These are phyloP conservation scores for Biscogniauxia mediterranea DNA, from an alignment of 2,329 filamentous ascomycete species.

Conservation along the genomic window DNA sequence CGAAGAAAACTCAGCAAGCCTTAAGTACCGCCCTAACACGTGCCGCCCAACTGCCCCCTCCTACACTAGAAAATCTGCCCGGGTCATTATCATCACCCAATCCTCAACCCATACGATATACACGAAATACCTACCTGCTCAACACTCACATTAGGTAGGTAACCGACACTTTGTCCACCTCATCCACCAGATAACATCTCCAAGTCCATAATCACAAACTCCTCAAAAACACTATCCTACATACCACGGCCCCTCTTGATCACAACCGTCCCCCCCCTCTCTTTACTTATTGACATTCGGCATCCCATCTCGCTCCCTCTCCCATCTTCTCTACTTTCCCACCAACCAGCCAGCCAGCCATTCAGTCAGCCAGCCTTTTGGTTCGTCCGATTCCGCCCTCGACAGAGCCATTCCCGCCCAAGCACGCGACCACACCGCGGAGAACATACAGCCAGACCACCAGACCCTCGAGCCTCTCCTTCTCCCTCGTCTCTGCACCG, in stretches of 20 bases:
- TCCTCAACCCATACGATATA: background rate
- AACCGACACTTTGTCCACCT: background rate
- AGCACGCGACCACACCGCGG: background rate
- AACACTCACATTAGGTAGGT: background rate
- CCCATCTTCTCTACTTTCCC: background rate
- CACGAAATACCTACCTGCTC: background rate
- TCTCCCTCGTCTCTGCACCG: background rate
- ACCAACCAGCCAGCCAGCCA: background rate
- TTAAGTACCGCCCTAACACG: background rate
- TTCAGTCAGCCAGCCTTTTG: background rate
- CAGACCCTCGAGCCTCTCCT: background rate
- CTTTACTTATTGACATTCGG: background rate
- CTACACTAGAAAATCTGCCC: background rate
- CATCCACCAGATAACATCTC: background rate
- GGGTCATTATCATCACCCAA: background rate
- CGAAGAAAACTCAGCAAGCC: background rate
- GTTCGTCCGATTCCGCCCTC: background rate
- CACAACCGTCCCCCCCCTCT: no score
- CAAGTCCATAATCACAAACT: background rate
- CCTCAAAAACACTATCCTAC: background rate
- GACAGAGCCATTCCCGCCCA: background rate
- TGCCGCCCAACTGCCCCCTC: background rate
- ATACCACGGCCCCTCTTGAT: no score
- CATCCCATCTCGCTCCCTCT: background rate
- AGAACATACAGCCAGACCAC: background rate